These are phyloP conservation scores for Xylaria arbuscula DNA, from an alignment of 2,329 filamentous ascomycete genomes.

Conservation along the genomic window DNA sequence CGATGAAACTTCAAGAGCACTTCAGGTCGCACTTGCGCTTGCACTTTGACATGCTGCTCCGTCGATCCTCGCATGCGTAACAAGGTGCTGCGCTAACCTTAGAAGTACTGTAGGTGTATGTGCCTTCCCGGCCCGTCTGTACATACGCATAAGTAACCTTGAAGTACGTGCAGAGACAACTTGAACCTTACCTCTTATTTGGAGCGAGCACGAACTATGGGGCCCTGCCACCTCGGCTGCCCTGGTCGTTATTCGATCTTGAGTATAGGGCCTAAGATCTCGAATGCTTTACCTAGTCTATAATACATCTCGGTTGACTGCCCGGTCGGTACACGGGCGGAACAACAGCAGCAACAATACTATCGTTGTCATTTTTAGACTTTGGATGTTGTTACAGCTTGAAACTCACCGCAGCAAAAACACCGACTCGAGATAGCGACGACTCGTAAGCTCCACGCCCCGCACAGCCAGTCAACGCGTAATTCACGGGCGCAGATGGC, in stretches of 20 bases:
- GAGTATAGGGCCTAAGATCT: conserved; percentile 30
- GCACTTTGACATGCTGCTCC: background rate
- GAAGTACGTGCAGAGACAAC: no score
- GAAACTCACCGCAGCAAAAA: conserved; percentile 22
- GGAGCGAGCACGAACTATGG: conserved; percentile 21
- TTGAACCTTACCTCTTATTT: no score
- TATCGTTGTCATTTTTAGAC: background rate
- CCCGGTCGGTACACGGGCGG: conserved; percentile 23
- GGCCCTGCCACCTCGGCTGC: background rate
- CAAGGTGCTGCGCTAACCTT: background rate
- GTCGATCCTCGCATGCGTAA: conserved; percentile 29
- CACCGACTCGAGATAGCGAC: background rate
- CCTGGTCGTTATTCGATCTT: conserved; percentile 31
- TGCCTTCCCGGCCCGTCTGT: no score
- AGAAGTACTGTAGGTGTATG: background rate
- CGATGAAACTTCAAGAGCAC: conserved; percentile 28
- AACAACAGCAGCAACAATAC: conserved; percentile 8
- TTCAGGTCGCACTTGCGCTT: conserved; percentile 17
- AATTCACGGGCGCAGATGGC: background rate
- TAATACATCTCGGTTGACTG: conserved; percentile 21
- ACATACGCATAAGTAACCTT: no score
- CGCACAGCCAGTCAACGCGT: conserved; percentile 11
- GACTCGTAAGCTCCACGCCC: conserved; percentile 28
- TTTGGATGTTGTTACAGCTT: conserved; percentile 16
- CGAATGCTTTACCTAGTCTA: conserved; percentile 1